Evolutionary conservation across 306 rosid genomes (phyloP).

Genomic region (Fagus crenata): DNA sequence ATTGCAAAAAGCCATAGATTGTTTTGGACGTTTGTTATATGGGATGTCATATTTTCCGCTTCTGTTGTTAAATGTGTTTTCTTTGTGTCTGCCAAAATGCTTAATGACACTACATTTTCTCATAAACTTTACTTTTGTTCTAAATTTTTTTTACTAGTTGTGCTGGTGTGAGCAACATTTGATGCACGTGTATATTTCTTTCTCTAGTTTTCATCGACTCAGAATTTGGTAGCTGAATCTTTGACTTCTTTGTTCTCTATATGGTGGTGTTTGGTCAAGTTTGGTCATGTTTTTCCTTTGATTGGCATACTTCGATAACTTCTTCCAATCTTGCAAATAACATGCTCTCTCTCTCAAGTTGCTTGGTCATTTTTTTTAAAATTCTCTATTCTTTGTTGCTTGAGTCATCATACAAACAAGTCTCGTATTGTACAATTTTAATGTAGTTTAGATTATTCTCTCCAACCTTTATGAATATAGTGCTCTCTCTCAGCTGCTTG

Average conservation of each 20-base stretch:
- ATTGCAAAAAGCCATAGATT: background rate
- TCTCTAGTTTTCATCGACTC: background rate
- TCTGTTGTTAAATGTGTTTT: background rate
- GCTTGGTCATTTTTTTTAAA: background rate
- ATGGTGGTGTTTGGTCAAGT: constrained; percentile 19
- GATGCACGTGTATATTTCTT: background rate
- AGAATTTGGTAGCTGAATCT: constrained; percentile 24
- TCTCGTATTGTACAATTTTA: background rate
- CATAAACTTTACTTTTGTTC: background rate
- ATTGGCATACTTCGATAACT: constrained; percentile 13
- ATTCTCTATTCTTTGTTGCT: background rate
- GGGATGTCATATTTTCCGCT: background rate
- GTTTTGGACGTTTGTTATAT: background rate
- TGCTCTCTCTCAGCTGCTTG: background rate
- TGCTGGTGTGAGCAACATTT: background rate
- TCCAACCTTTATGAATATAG: background rate
- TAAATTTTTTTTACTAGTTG: background rate
- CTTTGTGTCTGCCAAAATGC: background rate
- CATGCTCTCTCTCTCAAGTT: background rate
- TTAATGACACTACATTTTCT: background rate
- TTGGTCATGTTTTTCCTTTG: constrained; percentile 24
- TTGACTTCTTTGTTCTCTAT: constrained; percentile 14
- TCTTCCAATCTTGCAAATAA: constrained; percentile 9
- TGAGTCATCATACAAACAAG: background rate
- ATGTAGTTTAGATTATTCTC: background rate